Base-by-base conservation (phyloP, 2,329 filamentous ascomycete genomes). In the Fusarium decemcellulare region DNA sequence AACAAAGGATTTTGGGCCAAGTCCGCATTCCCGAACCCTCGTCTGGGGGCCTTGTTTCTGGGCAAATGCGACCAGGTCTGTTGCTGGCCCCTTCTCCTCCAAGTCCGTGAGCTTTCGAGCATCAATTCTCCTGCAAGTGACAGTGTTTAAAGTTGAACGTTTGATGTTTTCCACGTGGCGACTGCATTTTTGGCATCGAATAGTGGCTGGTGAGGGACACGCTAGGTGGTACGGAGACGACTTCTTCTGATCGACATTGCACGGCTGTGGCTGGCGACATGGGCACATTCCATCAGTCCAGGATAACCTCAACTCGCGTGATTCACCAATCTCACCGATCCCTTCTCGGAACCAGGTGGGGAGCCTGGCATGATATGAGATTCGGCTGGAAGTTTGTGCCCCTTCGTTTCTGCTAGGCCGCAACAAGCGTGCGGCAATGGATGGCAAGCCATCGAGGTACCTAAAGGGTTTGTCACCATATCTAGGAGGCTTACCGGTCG, bases 121-220 rank as follows among this genome's bases (percentile, higher is more conserved):
- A 12, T 50, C 44, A 34, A 42, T 40, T 40, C 50, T 32, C 15
- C 40, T 32, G 44, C n/a, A 32, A 58, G 32, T 50, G 44, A 58
- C 18, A 44, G 30, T 37, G 40, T 46, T 47, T 46, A 56, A 34
- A 50, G 55, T 58, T 58, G 43, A 50, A 50, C 34, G 44, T 53
- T 44, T 56, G 36, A 40, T 39, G 39, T 59, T 47, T 46, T 59
- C 54, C 62, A 68, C 64, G 56, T 67, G 64, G 64, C 48, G 37
- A 63, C 58, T 44, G 62, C 34, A 47, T 23, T 48, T 51, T 32
- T 48, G 53, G 48, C 39, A 65, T 50, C 32, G 42, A 60, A 64
- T 43, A 51, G 46, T 58, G 55, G 27, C 50, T 64, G 44, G 48
- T 42, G 39, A 54, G 40, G 51, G 50, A 14, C 51, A 43, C 56